A percentile compares a stretch with the other conserved stretches of the same genome.
Conservation (phyloP, 805 yeast species). For the Starmerella tilneyi region DNA sequence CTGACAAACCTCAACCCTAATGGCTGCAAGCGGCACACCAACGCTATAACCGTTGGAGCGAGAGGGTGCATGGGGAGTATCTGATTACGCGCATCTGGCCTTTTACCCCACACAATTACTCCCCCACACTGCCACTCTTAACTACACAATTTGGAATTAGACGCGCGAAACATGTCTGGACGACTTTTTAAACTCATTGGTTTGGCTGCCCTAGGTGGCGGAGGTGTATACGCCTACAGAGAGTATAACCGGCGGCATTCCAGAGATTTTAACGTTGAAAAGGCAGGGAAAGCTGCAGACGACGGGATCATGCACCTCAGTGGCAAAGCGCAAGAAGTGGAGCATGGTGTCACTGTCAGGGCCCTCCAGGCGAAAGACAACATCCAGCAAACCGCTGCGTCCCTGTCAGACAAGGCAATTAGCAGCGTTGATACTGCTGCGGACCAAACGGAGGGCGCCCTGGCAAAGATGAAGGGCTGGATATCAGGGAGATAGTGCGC, state of each 20-base stretch:
- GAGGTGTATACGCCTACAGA: background rate
- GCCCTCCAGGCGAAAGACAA: background rate
- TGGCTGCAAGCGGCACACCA: too few relatives aligned
- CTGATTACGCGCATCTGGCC: too few relatives aligned
- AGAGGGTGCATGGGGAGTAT: too few relatives aligned
- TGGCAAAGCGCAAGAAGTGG: background rate
- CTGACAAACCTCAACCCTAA: conserved; percentile 1
- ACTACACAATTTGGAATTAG: background rate
- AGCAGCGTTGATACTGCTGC: conserved; percentile 3
- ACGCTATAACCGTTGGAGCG: too few relatives aligned
- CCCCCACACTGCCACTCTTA: background rate
- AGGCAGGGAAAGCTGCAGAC: conserved; percentile 1
- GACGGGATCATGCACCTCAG: conserved; percentile 3
- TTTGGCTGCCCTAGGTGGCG: conserved; percentile 6
- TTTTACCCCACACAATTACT: too few relatives aligned
- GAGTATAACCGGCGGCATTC: background rate
- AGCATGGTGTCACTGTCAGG: conserved; percentile 2
- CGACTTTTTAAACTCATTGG: background rate
- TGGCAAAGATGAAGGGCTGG: conserved; percentile 4
- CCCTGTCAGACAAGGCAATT: background rate
- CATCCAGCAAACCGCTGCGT: conserved; percentile 3
- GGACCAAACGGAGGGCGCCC: background rate
- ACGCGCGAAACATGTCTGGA: background rate
- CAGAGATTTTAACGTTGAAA: background rate
- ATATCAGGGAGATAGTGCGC: background rate